These are phyloP conservation scores for Blastocystis sp. DNA, from an alignment of 352 stramenopile species.

Conservation along the genomic window DNA sequence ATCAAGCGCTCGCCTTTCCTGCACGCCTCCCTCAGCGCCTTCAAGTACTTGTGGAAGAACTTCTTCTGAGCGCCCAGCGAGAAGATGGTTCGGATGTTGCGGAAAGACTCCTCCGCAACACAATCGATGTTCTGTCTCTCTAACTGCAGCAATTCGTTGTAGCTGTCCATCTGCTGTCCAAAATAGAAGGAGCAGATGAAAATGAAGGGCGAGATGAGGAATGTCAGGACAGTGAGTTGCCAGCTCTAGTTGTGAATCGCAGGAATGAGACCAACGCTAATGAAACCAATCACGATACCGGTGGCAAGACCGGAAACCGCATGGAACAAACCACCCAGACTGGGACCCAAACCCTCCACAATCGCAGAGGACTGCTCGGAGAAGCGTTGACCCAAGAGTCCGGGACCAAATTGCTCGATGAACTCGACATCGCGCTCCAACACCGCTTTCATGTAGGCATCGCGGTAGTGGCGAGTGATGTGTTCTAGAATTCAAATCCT, in stretches of 20 bases:
- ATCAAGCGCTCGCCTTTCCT: background rate
- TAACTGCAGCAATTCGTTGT: constrained; percentile 3
- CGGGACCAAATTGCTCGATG: constrained; percentile 40
- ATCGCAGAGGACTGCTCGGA: constrained; percentile 55
- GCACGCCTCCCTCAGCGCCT: constrained; percentile 71
- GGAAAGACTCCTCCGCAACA: constrained; percentile 78
- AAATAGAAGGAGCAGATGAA: constrained; percentile 23
- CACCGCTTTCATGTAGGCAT: constrained; percentile 45
- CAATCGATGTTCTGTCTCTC: constrained; percentile 74
- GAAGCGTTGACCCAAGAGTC: constrained; percentile 36
- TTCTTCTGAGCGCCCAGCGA: constrained; percentile 78
- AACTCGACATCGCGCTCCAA: constrained; percentile 66
- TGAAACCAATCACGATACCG: constrained; percentile 56
- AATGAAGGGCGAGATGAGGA: constrained; percentile 39
- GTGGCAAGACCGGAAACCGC: constrained; percentile 4
- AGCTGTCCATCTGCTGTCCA: background rate
- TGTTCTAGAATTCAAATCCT: constrained; percentile 1
- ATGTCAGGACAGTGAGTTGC: constrained; percentile 52
- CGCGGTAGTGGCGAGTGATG: constrained; percentile 14
- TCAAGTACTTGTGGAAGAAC: constrained; percentile 77
- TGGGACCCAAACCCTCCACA: constrained; percentile 49
- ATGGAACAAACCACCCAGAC: constrained; percentile 26
- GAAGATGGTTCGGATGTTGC: constrained; percentile 79
- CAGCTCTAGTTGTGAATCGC: constrained; percentile 41
- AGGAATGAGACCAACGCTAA: background rate